Conservation (phyloP, 306 rosid species). For the Trifolium pratense region DNA sequence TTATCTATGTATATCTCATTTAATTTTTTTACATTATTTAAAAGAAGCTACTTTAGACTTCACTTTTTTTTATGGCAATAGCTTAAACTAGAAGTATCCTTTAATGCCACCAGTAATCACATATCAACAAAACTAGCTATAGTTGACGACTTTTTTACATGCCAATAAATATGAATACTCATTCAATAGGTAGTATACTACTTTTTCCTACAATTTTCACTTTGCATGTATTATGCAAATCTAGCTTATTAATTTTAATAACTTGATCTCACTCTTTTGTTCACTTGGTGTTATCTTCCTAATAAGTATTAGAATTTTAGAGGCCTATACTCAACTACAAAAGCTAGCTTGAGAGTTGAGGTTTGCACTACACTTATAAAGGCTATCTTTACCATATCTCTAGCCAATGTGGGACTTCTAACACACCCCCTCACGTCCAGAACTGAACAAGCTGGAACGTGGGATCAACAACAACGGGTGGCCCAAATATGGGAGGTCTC, state of each 20-base stretch:
- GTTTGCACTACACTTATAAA: too few species aligned
- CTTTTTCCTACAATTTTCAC: conserved; percentile 11
- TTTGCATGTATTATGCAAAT: conserved; percentile 8
- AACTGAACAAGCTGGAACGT: too few species aligned
- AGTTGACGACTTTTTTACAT: neutral
- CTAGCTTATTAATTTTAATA: neutral
- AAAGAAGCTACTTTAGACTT: conserved; percentile 1
- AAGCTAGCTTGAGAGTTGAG: too few species aligned
- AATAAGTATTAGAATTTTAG: too few species aligned
- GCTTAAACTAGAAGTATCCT: conserved; percentile 25
- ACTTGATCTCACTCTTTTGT: neutral
- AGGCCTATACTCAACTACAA: too few species aligned
- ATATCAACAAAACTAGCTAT: conserved; percentile 24
- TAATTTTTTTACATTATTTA: neutral
- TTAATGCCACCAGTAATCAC: neutral
- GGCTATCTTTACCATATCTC: too few species aligned
- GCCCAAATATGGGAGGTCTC: too few species aligned
- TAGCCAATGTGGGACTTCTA: too few species aligned
- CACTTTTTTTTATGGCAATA: neutral
- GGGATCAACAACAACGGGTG: too few species aligned
- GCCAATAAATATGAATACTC: neutral
- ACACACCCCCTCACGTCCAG: too few species aligned
- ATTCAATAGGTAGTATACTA: neutral
- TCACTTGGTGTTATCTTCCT: neutral
- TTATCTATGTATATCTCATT: conserved; percentile 15